Base-by-base conservation (phyloP, 148 eudicot species). In the Pouteria glomerata region DNA sequence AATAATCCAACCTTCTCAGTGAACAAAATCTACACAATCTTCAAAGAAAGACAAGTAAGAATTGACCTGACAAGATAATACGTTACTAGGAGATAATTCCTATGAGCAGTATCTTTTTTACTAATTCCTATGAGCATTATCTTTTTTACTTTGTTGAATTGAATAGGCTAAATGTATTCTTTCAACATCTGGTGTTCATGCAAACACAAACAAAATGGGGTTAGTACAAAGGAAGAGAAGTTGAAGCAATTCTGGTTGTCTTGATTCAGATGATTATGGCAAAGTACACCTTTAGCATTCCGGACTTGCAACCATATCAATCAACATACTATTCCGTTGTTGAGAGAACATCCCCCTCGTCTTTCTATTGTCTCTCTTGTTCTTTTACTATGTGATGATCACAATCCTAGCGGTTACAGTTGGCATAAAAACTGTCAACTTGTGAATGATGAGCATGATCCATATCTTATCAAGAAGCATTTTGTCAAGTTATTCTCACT, bases 191-290 rank as follows among this genome's bases (percentile, higher is more conserved):
- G 30, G 59, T 33, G 31, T 7, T 14, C 44, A n/a, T 21, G n/a
- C 44, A n/a, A n/a, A 19, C 34, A 26, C 52, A 44, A 68, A 68
- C 60, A 13, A 68, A 52, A 51, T 51, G 53, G 42, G 53, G 14
- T 65, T 37, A 29, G 21, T 4, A 21, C 59, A 51, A 42, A 33
- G 27, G 44, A 68, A 51, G 31, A 52, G 21, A 1, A 33, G 44
- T 23, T 23, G 34, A 4, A 50, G 12, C 21, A 24, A 27, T 29
- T 66, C 42, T 13, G 21, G 42, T 16, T 26, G 34, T 26, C 31
- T 29, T 57, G 34, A 63, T 63, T 39, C 26, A 29, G 35, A 58
- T 58, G 10, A 15, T 29, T 11, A 58, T 58, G 55, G 33, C 31
- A 63, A 37, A 52, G 45, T 34, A 34, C 31, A 52, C 50, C 26